phyloP scores from a whole-genome alignment of 225 moss, liverwort and hornwort genomes.

The Straminergon stramineum region DNA sequence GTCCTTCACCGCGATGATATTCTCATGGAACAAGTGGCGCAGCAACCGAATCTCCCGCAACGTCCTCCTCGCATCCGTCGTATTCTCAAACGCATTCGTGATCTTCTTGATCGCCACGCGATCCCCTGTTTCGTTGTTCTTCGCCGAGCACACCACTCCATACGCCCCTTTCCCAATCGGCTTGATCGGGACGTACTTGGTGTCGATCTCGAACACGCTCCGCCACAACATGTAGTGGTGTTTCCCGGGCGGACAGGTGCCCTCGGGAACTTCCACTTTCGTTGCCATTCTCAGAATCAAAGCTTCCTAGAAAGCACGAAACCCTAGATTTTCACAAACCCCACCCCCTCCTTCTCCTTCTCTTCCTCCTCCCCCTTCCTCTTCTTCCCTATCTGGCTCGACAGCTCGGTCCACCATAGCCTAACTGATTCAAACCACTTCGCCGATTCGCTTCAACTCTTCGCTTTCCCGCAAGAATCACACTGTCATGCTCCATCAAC shows the following conservation, averaged over 20 bases:
- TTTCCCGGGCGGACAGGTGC: slow-evolving; percentile 81
- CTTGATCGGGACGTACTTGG: slow-evolving; percentile 94
- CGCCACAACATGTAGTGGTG: slow-evolving; percentile 96
- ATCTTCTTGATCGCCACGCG: slow-evolving; percentile 99
- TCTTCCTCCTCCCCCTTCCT: background rate
- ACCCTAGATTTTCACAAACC: slow-evolving; percentile 19
- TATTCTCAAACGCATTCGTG: slow-evolving; percentile 94
- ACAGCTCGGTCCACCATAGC: slow-evolving; percentile 39
- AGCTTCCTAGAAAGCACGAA: background rate
- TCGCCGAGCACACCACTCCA: slow-evolving; percentile 89
- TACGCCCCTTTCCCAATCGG: slow-evolving; percentile 97
- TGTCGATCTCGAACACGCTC: slow-evolving; percentile 91
- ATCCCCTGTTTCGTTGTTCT: slow-evolving; percentile 74
- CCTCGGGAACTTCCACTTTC: slow-evolving; percentile 89
- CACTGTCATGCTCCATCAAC: slow-evolving; percentile 24
- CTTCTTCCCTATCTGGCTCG: slow-evolving; percentile 19
- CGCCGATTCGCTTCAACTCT: background rate
- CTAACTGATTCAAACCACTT: slow-evolving; percentile 10
- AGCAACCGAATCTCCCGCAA: slow-evolving; percentile 84
- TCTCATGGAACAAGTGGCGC: slow-evolving; percentile 93
- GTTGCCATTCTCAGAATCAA: slow-evolving; percentile 50
- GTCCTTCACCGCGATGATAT: slow-evolving; percentile 92
- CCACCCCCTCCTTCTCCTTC: background rate
- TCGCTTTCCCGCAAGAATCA: slow-evolving; percentile 7
- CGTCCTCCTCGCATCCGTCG: slow-evolving; percentile 91